These are phyloP conservation scores for Metrosideros polymorpha DNA, from an alignment of 441 rosid genomes.

Conservation along the genomic window DNA sequence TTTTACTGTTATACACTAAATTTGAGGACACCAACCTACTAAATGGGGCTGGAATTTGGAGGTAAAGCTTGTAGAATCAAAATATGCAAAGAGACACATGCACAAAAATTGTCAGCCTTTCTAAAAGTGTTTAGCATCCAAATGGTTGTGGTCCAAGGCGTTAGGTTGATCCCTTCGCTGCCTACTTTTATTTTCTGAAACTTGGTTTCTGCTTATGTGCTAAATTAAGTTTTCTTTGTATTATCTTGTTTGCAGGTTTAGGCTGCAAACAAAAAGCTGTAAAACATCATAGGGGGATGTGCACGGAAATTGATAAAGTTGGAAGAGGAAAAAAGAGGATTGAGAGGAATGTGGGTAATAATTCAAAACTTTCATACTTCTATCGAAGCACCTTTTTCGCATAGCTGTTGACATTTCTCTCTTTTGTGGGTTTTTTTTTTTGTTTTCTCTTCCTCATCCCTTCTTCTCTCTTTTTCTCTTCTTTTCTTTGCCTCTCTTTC, in stretches of 20 bases:
- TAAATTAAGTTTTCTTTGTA: neutral
- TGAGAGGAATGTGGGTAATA: neutral
- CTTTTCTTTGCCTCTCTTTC: neutral
- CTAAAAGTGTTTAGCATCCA: neutral
- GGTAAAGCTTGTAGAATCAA: neutral
- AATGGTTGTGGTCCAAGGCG: neutral
- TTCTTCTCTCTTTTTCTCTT: neutral
- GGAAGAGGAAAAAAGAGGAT: constrained; percentile 12
- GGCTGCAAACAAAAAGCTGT: neutral
- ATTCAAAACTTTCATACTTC: neutral
- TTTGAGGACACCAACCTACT: neutral
- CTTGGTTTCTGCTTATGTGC: neutral
- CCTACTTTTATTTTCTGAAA: neutral
- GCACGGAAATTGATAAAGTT: constrained; percentile 48
- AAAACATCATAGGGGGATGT: neutral
- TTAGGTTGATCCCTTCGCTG: neutral
- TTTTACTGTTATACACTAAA: neutral
- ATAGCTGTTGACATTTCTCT: constrained; percentile 46
- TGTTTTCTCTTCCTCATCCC: neutral
- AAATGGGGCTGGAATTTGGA: neutral
- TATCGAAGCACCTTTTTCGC: neutral
- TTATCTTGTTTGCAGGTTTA: neutral
- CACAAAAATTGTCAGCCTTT: neutral
- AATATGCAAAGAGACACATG: neutral
- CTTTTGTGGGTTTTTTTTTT: neutral